Evolutionary conservation across 2,329 filamentous ascomycete species (phyloP).

Genomic region (Ophiostoma quercus): DNA sequence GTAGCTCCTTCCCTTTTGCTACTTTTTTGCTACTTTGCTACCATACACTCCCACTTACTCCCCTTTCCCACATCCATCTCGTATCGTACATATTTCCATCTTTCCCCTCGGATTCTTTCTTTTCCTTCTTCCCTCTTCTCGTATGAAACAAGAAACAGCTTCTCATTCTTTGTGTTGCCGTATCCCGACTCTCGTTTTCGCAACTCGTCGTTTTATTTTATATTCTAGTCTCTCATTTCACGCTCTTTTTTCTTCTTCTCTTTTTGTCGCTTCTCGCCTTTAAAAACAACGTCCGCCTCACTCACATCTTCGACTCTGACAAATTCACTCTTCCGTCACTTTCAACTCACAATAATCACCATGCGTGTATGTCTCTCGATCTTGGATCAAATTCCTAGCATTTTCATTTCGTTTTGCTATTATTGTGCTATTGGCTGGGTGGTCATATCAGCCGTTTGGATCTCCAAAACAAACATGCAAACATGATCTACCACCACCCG

Average conservation of each 20-base stretch:
- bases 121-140: conserved; percentile 11
- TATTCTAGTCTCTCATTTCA: conserved; percentile 14
- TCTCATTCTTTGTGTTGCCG: conserved; percentile 13
- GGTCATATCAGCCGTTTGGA: neutral
- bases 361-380: conserved; percentile 23
- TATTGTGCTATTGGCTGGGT: neutral
- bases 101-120: conserved; percentile 10
- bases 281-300: neutral
- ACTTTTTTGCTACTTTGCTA: neutral
- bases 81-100: conserved; percentile 17
- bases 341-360: conserved; percentile 1
- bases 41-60: neutral
- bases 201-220: conserved; percentile 13
- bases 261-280: neutral
- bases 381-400: neutral
- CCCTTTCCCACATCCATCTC: conserved; percentile 4
- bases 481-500: neutral
- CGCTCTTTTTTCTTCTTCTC: neutral
- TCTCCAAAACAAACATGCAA: neutral
- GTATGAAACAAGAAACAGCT: conserved; percentile 16
- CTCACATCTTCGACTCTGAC: neutral
- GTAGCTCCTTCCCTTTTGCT: conserved; percentile 15
- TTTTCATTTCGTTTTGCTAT: no score
- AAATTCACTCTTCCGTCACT: neutral
- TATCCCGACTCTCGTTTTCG: conserved; percentile 15